These are phyloP conservation scores for Phytophthora citricola DNA, from an alignment of 352 stramenopile species.

Conservation along the genomic window DNA sequence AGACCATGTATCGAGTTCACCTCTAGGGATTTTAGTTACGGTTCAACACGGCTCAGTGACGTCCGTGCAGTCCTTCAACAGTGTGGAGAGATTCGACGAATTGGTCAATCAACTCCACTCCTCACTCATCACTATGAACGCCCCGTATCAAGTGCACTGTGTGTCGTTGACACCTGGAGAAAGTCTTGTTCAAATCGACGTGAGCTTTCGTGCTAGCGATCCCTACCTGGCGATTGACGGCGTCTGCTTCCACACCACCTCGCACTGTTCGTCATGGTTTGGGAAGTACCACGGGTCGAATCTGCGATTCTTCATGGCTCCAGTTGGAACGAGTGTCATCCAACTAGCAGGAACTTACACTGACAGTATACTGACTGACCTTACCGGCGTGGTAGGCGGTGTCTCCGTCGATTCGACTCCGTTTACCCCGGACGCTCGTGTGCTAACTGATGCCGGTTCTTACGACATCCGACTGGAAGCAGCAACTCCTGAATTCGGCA, in stretches of 20 bases:
- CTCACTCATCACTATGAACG: constrained; percentile 11
- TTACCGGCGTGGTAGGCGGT: constrained; percentile 40
- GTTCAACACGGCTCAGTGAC: constrained; percentile 27
- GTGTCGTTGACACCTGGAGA: constrained; percentile 42
- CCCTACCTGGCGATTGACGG: constrained; percentile 43
- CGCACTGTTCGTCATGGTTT: constrained; percentile 64
- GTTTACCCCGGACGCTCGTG: constrained; percentile 39
- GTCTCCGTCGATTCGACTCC: not conserved
- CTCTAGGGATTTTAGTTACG: constrained; percentile 34
- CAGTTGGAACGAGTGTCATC: constrained; percentile 35
- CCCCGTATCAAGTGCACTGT: constrained; percentile 45
- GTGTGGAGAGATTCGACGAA: constrained; percentile 34
- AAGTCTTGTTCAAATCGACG: constrained; percentile 58
- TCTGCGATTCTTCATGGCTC: constrained; percentile 55
- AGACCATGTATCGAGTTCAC: not conserved
- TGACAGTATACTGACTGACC: constrained; percentile 42
- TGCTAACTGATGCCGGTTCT: constrained; percentile 34
- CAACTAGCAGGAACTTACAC: constrained; percentile 36
- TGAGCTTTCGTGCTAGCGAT: constrained; percentile 30
- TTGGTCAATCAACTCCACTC: constrained; percentile 38
- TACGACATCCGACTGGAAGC: constrained; percentile 59
- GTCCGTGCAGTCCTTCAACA: constrained; percentile 48
- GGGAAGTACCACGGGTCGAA: constrained; percentile 43
- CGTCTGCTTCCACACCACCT: constrained; percentile 68
- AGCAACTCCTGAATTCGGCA: constrained; percentile 39